Evolutionary conservation across 345 rosid genomes (phyloP), one percentile per base, ranked within the genome.

Genomic region (Durio zibethinus): DNA sequence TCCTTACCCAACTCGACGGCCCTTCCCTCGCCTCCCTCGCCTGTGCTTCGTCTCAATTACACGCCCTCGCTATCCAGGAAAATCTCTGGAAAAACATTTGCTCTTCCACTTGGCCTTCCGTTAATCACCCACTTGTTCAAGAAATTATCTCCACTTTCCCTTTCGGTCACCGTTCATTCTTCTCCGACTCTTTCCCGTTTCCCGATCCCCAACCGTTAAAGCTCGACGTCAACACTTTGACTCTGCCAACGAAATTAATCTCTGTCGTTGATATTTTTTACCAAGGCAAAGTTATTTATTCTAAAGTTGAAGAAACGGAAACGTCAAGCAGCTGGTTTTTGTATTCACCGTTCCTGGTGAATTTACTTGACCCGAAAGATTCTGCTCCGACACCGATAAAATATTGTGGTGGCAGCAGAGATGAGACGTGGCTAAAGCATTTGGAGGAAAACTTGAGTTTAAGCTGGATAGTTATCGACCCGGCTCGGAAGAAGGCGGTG

Each of bases 221-320:
- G 43, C 74, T 42, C 27, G 65, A 33, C 20, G 72, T 57, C 18
- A 78, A 43, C 45, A 31, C 78, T 40, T 50, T 79, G 29, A 18
- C 71, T 52, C 12, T 42, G 38, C 23, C 86, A 0, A 16, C 72
- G 9, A 85, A 67, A 10, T 62, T 93, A 2, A 88, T 94, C 79
- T 93, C 94, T 0, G 94, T 95, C 63, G 97, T 94, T 1, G 99
- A 94, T 85, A 27, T 94, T 21, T 87, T 78, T 69, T 90, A 88
- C 62, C 68, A 59, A 66, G 82, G 80, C 25, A 48, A 77, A 20
- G 52, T 84, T 0, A 81, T 95, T 36, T 85, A 79, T 73, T 93
- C 98, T 0, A 88, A 84, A 42, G 90, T 89, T 5, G 84, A 68
- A 43, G 85, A 78, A 65, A 82, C 78, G 10, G 91, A 86, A 45